Conservation (phyloP, 345 rosid species). For the Punica granatum region DNA sequence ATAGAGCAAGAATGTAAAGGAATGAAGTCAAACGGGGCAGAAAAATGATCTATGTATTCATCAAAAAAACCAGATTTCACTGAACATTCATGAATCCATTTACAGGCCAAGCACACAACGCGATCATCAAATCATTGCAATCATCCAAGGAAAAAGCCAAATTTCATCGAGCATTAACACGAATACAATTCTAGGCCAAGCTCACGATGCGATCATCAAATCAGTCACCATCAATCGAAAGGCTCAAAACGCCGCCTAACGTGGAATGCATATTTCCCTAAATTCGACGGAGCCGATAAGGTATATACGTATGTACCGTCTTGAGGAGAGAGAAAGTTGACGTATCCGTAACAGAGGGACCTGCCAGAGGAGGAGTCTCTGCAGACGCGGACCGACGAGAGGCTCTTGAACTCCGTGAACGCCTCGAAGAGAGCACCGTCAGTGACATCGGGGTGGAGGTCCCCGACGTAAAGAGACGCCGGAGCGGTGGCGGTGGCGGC, state of each 20-base stretch:
- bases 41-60: too few species aligned
- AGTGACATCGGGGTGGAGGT: slow-evolving; percentile 54
- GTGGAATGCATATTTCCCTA: neutral
- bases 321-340: slow-evolving; percentile 52
- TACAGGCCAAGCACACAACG: too few species aligned
- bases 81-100: neutral
- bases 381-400: slow-evolving; percentile 68
- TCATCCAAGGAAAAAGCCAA: too few species aligned
- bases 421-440: slow-evolving; percentile 43
- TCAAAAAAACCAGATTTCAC: neutral
- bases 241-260: neutral
- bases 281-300: neutral
- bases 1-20: neutral
- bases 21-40: neutral
- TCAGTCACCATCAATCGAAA: neutral
- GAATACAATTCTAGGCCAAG: neutral
- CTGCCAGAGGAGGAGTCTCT: slow-evolving; percentile 47
- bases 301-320: slow-evolving; percentile 34
- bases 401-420: slow-evolving; percentile 50
- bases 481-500: slow-evolving; percentile 24
- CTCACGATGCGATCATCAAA: neutral
- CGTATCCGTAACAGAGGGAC: slow-evolving; percentile 79
- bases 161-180: too few species aligned
- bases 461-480: slow-evolving; percentile 64
- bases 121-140: too few species aligned